phyloP scores from a whole-genome alignment of 2,329 filamentous ascomycete species.

The Trichoderma oligosporum region DNA sequence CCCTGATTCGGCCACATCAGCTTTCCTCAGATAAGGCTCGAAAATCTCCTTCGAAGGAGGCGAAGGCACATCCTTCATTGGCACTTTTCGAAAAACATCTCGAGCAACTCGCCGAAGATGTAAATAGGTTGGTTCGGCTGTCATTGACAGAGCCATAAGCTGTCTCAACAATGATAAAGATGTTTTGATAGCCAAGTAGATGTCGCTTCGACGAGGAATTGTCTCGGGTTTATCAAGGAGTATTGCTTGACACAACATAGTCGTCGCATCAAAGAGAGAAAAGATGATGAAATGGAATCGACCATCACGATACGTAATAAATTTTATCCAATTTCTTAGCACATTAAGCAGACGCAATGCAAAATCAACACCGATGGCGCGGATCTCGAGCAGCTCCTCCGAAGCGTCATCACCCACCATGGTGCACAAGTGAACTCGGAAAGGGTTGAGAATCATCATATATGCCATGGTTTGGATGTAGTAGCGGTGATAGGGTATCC shows the following conservation, averaged over 20 bases:
- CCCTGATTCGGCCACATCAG: too few species aligned
- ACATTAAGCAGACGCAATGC: conserved; percentile 41
- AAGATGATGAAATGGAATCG: conserved; percentile 52
- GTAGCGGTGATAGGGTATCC: conserved; percentile 45
- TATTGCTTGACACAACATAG: conserved; percentile 47
- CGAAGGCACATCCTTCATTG: neutral
- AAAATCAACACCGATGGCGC: conserved; percentile 40
- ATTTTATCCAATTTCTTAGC: conserved; percentile 40
- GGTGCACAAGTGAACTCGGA: conserved; percentile 43
- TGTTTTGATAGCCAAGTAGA: conserved; percentile 36
- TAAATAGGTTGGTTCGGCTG: too few species aligned
- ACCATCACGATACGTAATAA: conserved; percentile 43
- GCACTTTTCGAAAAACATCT: neutral
- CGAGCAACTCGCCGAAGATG: conserved; percentile 28
- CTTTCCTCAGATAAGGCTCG: too few species aligned
- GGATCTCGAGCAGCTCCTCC: conserved; percentile 34
- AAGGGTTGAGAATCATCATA: conserved; percentile 44
- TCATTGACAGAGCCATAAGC: conserved; percentile 32
- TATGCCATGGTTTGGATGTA: conserved; percentile 44
- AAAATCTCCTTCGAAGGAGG: neutral
- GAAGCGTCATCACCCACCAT: conserved; percentile 28
- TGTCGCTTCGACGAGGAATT: conserved; percentile 39
- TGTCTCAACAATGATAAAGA: conserved; percentile 33
- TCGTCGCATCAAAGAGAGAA: conserved; percentile 48
- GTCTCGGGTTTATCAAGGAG: conserved; percentile 43